A percentile compares a stretch with the other conserved stretches of the same genome.
phyloP scores from a whole-genome alignment of 805 yeast genomes.

The Metschnikowia reukaufii region DNA sequence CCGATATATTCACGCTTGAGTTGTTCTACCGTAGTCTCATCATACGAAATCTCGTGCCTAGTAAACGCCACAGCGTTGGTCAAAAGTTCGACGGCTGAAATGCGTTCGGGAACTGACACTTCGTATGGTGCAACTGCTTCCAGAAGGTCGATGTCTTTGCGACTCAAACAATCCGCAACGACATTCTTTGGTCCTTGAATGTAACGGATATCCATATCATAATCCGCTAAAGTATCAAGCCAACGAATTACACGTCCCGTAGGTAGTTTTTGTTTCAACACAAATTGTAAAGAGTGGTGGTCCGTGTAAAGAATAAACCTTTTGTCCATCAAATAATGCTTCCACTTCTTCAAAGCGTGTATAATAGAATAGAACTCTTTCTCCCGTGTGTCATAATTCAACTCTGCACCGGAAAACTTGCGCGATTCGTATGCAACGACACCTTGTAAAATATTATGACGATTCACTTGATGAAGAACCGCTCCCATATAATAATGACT shows the following conservation, averaged over 20 bases:
- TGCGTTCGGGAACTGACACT: not conserved
- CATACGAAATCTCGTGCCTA: not conserved
- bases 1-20: not conserved
- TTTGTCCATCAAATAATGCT: not conserved
- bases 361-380: slow-evolving; percentile 1
- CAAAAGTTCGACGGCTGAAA: too few species aligned
- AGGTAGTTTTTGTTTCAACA: not conserved
- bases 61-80: not conserved
- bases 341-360: not conserved
- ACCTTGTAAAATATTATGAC: not conserved
- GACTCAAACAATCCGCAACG: not conserved
- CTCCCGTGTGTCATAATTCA: not conserved
- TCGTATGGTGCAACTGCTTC: not conserved
- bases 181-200: not conserved
- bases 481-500: not conserved
- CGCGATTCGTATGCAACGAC: not conserved
- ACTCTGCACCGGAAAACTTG: not conserved
- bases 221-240: not conserved
- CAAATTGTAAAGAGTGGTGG: not conserved
- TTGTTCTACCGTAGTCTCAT: not conserved
- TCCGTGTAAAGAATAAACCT: not conserved
- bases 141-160: not conserved
- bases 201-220: not conserved
- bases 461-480: not conserved
- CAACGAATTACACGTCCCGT: not conserved